phyloP scores from a whole-genome alignment of 257 asterid genomes.

The Eustoma russellianum region DNA sequence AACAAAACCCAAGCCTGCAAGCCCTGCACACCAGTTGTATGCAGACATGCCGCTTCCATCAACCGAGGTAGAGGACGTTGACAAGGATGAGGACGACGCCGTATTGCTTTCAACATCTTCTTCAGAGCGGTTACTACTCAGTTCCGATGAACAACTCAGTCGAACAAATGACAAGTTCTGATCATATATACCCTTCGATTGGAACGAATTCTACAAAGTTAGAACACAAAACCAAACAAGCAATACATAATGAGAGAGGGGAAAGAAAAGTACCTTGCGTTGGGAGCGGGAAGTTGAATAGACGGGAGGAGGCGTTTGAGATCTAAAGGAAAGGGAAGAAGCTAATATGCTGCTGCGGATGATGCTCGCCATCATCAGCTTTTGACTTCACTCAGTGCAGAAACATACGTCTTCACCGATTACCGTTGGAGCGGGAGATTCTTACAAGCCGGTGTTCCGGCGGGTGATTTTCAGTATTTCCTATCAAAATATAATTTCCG shows the following conservation, averaged over 20 bases:
- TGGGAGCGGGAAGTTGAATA: constrained; percentile 16
- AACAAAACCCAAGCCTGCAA: constrained; percentile 76
- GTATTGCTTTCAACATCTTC: constrained; percentile 31
- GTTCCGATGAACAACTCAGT: constrained; percentile 51
- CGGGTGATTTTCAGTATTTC: too few relatives aligned
- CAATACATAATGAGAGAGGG: not conserved
- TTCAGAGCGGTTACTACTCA: constrained; percentile 18
- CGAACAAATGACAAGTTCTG: constrained; percentile 32
- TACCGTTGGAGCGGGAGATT: too few relatives aligned
- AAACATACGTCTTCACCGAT: not conserved
- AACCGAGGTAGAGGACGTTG: constrained; percentile 19
- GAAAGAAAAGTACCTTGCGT: constrained; percentile 30
- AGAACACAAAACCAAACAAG: not conserved
- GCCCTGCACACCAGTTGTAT: constrained; percentile 58
- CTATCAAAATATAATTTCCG: too few relatives aligned
- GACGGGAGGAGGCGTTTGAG: constrained; percentile 17
- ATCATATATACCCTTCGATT: constrained; percentile 30
- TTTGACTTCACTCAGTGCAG: not conserved
- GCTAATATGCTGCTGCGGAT: constrained; percentile 26
- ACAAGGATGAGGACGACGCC: constrained; percentile 9
- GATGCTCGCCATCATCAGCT: constrained; percentile 26
- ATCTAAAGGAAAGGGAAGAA: constrained; percentile 22
- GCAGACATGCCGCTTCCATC: constrained; percentile 29
- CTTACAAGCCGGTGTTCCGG: too few relatives aligned
- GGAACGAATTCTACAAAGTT: constrained; percentile 8